Conservation (phyloP, 2,329 filamentous ascomycete species). For the Eutypa lata region DNA sequence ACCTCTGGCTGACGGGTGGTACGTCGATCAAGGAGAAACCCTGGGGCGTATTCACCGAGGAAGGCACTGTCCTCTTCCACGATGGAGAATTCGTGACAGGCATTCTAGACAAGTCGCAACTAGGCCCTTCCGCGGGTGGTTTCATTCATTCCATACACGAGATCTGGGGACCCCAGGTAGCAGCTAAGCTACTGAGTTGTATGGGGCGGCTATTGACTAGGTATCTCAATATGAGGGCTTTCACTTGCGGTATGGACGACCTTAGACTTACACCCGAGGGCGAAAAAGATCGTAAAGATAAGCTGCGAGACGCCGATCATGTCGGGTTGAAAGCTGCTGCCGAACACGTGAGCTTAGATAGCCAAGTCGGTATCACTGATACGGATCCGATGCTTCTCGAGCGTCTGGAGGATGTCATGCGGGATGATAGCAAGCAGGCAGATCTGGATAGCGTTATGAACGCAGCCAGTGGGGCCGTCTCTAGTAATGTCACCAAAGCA, state of each 20-base stretch:
- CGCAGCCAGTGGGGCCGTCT: slow-evolving; percentile 64
- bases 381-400: slow-evolving; percentile 69
- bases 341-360: slow-evolving; percentile 81
- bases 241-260: slow-evolving; percentile 97
- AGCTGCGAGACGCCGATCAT: slow-evolving; percentile 62
- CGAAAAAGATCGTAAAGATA: slow-evolving; percentile 66
- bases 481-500: slow-evolving; percentile 70
- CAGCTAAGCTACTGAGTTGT: slow-evolving; percentile 84
- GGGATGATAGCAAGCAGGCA: slow-evolving; percentile 87
- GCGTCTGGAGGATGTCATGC: slow-evolving; percentile 82
- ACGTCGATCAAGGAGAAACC: slow-evolving; percentile 74
- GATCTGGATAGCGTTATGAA: slow-evolving; percentile 89
- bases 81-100: slow-evolving; percentile 86
- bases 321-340: slow-evolving; percentile 79
- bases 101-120: slow-evolving; percentile 93
- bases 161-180: slow-evolving; percentile 81
- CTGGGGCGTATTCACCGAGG: slow-evolving; percentile 75
- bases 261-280: slow-evolving; percentile 78
- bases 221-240: slow-evolving; percentile 88
- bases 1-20: slow-evolving; percentile 75
- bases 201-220: slow-evolving; percentile 86
- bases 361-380: slow-evolving; percentile 50
- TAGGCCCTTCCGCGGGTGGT: slow-evolving; percentile 82
- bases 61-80: slow-evolving; percentile 76
- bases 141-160: slow-evolving; percentile 92